Percentiles rank a stretch among this genome's conserved stretches.
Conservation (phyloP, 768 basidiomycete species). For the Podaxis carcinomalis region DNA sequence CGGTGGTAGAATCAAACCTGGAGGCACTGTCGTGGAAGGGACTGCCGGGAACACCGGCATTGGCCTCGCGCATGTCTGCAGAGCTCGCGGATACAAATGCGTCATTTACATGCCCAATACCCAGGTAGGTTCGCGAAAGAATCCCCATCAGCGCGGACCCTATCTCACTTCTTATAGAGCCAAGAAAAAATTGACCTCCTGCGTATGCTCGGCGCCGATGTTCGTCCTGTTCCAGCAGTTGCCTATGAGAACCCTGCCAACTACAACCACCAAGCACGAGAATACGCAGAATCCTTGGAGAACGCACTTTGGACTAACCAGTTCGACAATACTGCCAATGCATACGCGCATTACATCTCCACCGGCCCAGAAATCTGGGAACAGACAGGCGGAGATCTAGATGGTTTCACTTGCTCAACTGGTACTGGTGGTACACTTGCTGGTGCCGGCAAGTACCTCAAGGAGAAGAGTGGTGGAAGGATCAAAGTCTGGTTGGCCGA, state of each 20-base stretch:
- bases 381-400: slow-evolving; percentile 73
- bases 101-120: slow-evolving; percentile 99
- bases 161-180: slow-evolving; percentile 49
- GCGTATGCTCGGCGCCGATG: slow-evolving; percentile 96
- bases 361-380: slow-evolving; percentile 98
- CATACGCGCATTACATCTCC: slow-evolving; percentile 78
- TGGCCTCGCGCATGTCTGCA: slow-evolving; percentile 91
- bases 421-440: slow-evolving; percentile 97
- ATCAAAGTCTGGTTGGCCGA: slow-evolving; percentile 94
- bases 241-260: slow-evolving; percentile 93
- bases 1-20: slow-evolving; percentile 64
- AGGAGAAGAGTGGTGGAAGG: slow-evolving; percentile 74
- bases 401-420: slow-evolving; percentile 92
- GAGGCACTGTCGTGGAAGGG: slow-evolving; percentile 97
- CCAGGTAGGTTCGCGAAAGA: slow-evolving; percentile 45
- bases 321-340: slow-evolving; percentile 95
- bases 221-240: slow-evolving; percentile 93
- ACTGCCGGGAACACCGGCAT: slow-evolving; percentile 99
- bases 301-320: slow-evolving; percentile 98
- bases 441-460: slow-evolving; percentile 79
- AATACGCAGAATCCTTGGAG: slow-evolving; percentile 65
- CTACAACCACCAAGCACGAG: slow-evolving; percentile 97
- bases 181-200: slow-evolving; percentile 99
- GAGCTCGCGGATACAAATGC: slow-evolving; percentile 90
- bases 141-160: neutral